phyloP scores from a whole-genome alignment of 2,329 filamentous ascomycete genomes.

The Penicillium sp. region DNA sequence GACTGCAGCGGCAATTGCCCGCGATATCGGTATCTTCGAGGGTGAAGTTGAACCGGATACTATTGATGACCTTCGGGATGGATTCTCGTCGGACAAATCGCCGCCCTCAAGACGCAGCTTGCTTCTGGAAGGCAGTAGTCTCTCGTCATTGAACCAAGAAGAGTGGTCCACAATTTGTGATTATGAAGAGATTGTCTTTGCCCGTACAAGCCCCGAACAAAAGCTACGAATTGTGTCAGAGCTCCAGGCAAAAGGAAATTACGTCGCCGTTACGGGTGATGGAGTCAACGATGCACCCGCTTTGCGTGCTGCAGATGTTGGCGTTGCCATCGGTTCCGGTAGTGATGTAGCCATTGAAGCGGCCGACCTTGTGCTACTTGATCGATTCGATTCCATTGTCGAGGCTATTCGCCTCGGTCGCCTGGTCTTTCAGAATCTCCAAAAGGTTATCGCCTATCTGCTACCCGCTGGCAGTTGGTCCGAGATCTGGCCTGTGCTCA shows the following conservation, averaged over 20 bases:
- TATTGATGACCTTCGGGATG: slow-evolving; percentile 52
- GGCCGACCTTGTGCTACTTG: slow-evolving; percentile 39
- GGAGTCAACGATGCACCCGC: slow-evolving; percentile 40
- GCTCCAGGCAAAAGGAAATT: slow-evolving; percentile 36
- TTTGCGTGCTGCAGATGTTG: slow-evolving; percentile 34
- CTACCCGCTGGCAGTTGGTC: slow-evolving; percentile 56
- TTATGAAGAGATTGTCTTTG: slow-evolving; percentile 54
- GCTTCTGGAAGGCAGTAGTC: slow-evolving; percentile 65
- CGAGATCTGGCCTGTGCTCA: slow-evolving; percentile 58
- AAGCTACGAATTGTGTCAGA: slow-evolving; percentile 46
- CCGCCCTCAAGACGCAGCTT: slow-evolving; percentile 50
- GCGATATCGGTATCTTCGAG: slow-evolving; percentile 44
- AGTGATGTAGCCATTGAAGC: slow-evolving; percentile 45
- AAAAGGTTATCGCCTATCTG: slow-evolving; percentile 44
- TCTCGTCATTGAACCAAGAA: slow-evolving; percentile 63
- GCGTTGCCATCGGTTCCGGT: slow-evolving; percentile 37
- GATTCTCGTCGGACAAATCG: slow-evolving; percentile 18
- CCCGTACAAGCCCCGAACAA: slow-evolving; percentile 45
- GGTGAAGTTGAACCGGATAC: slow-evolving; percentile 54
- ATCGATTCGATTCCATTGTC: slow-evolving; percentile 36
- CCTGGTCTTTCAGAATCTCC: slow-evolving; percentile 38
- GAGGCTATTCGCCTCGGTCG: slow-evolving; percentile 34
- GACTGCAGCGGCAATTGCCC: slow-evolving; percentile 43
- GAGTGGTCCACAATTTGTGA: slow-evolving; percentile 67
- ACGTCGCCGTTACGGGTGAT: slow-evolving; percentile 44